Conservation (phyloP, 192 early-diverging fungal species). For the Geranomyces variabilis region DNA sequence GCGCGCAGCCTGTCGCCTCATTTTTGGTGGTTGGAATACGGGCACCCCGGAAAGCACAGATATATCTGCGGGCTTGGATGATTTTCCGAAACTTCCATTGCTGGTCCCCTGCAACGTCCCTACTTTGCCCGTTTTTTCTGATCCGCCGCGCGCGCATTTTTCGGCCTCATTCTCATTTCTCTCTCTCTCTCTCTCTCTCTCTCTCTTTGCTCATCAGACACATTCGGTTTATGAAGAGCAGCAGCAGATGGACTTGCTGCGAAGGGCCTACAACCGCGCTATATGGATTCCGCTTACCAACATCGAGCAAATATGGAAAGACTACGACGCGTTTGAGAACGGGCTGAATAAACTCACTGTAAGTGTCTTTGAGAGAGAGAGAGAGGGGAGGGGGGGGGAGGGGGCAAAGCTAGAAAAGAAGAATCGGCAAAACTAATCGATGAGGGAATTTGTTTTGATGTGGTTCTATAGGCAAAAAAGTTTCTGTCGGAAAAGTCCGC, state of each 20-base stretch:
- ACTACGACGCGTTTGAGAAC: slow-evolving; percentile 93
- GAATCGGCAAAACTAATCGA: no score
- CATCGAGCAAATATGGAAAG: slow-evolving; percentile 93
- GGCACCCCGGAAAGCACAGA: no score
- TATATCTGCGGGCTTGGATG: no score
- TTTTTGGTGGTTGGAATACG: no score
- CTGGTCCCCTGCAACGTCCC: no score
- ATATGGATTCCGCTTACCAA: slow-evolving; percentile 85
- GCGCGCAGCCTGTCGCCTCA: no score
- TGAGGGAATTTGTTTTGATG: no score
- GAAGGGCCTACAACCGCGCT: slow-evolving; percentile 82
- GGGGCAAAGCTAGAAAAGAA: background rate
- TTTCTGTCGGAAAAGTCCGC: slow-evolving; percentile 82
- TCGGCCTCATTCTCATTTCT: background rate
- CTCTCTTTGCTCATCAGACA: slow-evolving; percentile 46
- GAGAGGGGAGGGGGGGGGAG: background rate
- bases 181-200: background rate
- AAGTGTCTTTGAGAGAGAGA: slow-evolving; percentile 15
- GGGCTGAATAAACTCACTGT: slow-evolving; percentile 79
- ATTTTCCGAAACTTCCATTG: no score
- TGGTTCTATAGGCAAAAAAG: slow-evolving; percentile 77
- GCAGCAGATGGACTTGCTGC: slow-evolving; percentile 82
- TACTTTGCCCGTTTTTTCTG: background rate
- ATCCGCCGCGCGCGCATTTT: no score
- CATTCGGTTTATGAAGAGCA: slow-evolving; percentile 84